phyloP scores from a whole-genome alignment of 257 asterid species.

The Jasminum sambac region DNA sequence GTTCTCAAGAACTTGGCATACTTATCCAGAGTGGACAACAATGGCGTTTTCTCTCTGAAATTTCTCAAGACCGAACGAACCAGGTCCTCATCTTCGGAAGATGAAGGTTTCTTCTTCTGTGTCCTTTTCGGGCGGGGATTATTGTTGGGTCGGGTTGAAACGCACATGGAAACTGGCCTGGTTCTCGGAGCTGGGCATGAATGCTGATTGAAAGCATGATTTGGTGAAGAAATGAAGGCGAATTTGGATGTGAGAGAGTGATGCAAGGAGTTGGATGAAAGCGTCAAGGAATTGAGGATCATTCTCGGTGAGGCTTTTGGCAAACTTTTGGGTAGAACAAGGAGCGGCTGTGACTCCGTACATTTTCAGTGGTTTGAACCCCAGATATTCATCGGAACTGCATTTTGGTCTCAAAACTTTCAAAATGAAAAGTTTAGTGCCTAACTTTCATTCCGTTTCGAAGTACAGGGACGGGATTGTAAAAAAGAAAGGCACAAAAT shows the following conservation, averaged over 20 bases:
- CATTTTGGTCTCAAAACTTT: neutral
- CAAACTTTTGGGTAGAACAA: too few species aligned
- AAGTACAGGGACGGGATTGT: neutral
- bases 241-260: constrained; percentile 23
- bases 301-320: too few species aligned
- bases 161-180: constrained; percentile 36
- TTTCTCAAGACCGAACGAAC: constrained; percentile 57
- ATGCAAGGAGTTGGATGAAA: constrained; percentile 29
- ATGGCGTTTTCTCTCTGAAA: constrained; percentile 58
- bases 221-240: constrained; percentile 23
- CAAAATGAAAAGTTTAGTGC: neutral
- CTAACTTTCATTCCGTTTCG: neutral
- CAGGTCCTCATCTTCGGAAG: constrained; percentile 55
- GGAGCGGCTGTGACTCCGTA: too few species aligned
- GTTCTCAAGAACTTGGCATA: constrained; percentile 70
- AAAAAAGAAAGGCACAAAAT: neutral
- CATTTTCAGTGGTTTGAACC: neutral
- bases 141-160: constrained; percentile 42
- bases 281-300: constrained; percentile 31
- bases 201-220: constrained; percentile 18
- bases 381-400: neutral
- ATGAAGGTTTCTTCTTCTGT: constrained; percentile 18
- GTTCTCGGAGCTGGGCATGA: constrained; percentile 23
- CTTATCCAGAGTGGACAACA: constrained; percentile 59
- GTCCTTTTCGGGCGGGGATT: constrained; percentile 32